Base-by-base conservation (phyloP, 2,329 filamentous ascomycete genomes). In the Beauveria medogensis region DNA sequence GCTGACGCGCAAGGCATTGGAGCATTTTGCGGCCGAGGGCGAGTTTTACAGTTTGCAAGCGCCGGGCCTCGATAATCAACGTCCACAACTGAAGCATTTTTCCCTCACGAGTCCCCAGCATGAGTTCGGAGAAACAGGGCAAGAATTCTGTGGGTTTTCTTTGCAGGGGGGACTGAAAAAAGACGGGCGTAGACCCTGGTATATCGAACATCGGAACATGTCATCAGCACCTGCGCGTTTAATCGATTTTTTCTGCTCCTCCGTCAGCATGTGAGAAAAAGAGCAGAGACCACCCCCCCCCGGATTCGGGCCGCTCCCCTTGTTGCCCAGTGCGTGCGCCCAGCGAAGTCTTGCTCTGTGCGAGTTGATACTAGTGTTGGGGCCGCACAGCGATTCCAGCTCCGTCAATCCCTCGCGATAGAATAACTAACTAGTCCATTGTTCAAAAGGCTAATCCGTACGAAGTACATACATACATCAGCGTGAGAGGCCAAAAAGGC, bases 211-310 rank as follows among this genome's bases (percentile, higher is more conserved):
- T 43, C 16, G 18, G 41, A 43, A 43, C n/a, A 48, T 48, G 46
- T n/a, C n/a, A n/a, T n/a, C n/a, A n/a, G n/a, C n/a, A n/a, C n/a
- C n/a, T n/a, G n/a, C 20, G 12, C 24, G 18, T 56, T 56, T 47
- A 56, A 56, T 56, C 48, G 54, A 48, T 37, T 47, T 56, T 14
- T 8, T 37, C 2, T 9, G 10, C 48, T 30, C 3, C 30, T 34
- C 41, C 7, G 54, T 24, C 53, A 46, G n/a, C 54, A 56, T 56
- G 54, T 56, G 54, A 56, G 54, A 47, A 34, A n/a, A 37, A 54
- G 37, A 40, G 53, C 54, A 30, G 24, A 28, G 55, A 51, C 55
- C 55, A 30, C 10, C 18, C 5, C 30, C 28, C 18, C 30, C 4
- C 34, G 5, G 34, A 37, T 16, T 37, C 34, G 34, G 34, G 34